These are phyloP conservation scores for Pichia sorboxylosa DNA, from an alignment of 1,139 yeast genomes.

Conservation along the genomic window DNA sequence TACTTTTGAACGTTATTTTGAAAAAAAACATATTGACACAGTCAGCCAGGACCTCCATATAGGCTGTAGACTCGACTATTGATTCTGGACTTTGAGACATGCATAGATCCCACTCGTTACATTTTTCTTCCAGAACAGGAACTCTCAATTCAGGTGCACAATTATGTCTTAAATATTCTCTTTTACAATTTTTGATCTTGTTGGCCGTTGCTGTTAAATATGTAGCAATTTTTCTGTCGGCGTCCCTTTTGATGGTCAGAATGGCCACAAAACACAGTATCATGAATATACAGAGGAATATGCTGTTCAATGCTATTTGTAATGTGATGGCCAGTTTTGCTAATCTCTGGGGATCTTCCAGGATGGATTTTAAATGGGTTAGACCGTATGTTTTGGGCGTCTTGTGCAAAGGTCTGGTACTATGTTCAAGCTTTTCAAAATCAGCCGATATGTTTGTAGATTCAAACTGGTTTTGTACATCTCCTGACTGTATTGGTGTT, in stretches of 20 bases:
- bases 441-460: too few species aligned
- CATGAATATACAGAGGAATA: slow-evolving; percentile 40
- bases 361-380: slow-evolving; percentile 8
- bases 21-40: slow-evolving; percentile 23
- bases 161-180: slow-evolving; percentile 60
- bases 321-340: slow-evolving; percentile 58
- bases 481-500: too few species aligned
- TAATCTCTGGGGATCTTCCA: slow-evolving; percentile 46
- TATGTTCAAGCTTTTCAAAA: too few species aligned
- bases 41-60: slow-evolving; percentile 23
- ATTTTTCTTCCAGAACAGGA: slow-evolving; percentile 66
- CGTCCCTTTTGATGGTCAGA: slow-evolving; percentile 53
- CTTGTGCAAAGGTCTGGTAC: too few species aligned
- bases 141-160: slow-evolving; percentile 48
- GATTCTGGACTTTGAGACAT: slow-evolving; percentile 77
- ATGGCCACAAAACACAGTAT: slow-evolving; percentile 46
- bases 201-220: slow-evolving; percentile 48
- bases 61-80: slow-evolving; percentile 33
- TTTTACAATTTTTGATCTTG: slow-evolving; percentile 60
- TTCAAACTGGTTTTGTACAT: too few species aligned
- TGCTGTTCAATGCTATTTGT: slow-evolving; percentile 55
- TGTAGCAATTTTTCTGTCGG: slow-evolving; percentile 54
- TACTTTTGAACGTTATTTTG: slow-evolving; percentile 17
- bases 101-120: slow-evolving; percentile 70
- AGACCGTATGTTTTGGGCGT: too few species aligned